phyloP scores from a whole-genome alignment of 2,329 filamentous ascomycete genomes.

The Zymoseptoria pseudotritici region DNA sequence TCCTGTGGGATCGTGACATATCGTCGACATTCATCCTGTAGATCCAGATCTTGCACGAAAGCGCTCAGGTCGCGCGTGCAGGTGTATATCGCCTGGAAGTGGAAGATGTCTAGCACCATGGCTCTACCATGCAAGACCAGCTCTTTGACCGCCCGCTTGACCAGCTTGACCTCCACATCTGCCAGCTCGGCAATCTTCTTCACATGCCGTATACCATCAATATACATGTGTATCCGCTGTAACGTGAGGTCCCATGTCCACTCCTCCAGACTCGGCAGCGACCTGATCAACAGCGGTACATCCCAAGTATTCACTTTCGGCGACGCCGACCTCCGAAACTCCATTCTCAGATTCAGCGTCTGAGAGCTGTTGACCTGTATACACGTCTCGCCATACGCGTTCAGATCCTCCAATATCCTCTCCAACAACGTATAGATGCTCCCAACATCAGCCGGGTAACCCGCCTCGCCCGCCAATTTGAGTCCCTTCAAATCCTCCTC shows the following conservation, averaged over 20 bases:
- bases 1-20: constrained; percentile 58
- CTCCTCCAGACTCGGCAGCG: constrained; percentile 44
- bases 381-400: constrained; percentile 87
- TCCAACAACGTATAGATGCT: constrained; percentile 66
- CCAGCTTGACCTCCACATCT: constrained; percentile 78
- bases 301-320: constrained; percentile 78
- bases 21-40: constrained; percentile 79
- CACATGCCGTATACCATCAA: constrained; percentile 87
- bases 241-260: constrained; percentile 71
- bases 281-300: constrained; percentile 68
- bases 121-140: constrained; percentile 89
- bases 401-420: constrained; percentile 83
- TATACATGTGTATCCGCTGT: constrained; percentile 70
- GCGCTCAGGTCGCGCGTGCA: constrained; percentile 69
- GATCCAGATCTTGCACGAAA: constrained; percentile 66
- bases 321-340: constrained; percentile 64
- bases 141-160: constrained; percentile 78
- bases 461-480: constrained; percentile 23
- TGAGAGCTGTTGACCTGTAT: constrained; percentile 19
- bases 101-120: constrained; percentile 87
- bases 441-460: constrained; percentile 23
- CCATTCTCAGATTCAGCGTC: constrained; percentile 25
- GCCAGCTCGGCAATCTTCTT: constrained; percentile 77
- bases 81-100: constrained; percentile 86
- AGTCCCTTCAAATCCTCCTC: constrained; percentile 38